A percentile compares a stretch with the other conserved stretches of the same genome.
Conservation (phyloP, 768 basidiomycete species). For the Kwoniella europaea region DNA sequence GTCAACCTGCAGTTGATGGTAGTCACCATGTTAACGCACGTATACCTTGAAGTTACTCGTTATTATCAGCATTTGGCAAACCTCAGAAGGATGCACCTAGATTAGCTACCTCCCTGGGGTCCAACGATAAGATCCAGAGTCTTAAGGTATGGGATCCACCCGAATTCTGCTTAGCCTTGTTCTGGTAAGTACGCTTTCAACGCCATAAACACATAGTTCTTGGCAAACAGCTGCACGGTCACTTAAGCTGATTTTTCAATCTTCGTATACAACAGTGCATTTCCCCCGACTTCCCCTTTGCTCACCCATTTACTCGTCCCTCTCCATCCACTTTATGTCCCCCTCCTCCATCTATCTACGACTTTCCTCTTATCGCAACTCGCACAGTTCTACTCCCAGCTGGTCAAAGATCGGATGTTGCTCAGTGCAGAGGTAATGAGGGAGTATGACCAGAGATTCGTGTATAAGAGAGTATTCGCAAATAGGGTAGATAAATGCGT, state of each 20-base stretch:
- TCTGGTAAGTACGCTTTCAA: conserved; percentile 44
- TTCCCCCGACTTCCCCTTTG: conserved; percentile 47
- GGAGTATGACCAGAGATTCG: conserved; percentile 57
- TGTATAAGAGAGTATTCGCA: conserved; percentile 54
- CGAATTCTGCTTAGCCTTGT: conserved; percentile 55
- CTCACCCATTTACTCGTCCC: conserved; percentile 49
- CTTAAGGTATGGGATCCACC: conserved; percentile 56
- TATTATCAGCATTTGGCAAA: conserved; percentile 32
- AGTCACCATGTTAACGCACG: not conserved
- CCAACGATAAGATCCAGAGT: conserved; percentile 49
- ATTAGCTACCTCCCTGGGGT: conserved; percentile 2
- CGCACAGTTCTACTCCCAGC: conserved; percentile 43
- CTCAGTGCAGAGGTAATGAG: conserved; percentile 56
- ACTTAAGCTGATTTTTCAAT: too few species aligned
- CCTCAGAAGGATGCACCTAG: conserved; percentile 10
- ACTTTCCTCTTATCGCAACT: conserved; percentile 48
- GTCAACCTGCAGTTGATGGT: conserved; percentile 6
- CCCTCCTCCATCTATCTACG: conserved; percentile 40
- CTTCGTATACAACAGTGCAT: conserved; percentile 31
- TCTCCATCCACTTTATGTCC: conserved; percentile 45
- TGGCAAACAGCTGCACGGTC: too few species aligned
- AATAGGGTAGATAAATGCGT: conserved; percentile 49
- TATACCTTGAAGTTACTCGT: conserved; percentile 22
- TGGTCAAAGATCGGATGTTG: conserved; percentile 54
- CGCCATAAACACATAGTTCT: too few species aligned